A percentile compares a stretch with the other conserved stretches of the same genome.
phyloP scores from a whole-genome alignment of 148 eudicot genomes.

The Mesembryanthemum crystallinum region DNA sequence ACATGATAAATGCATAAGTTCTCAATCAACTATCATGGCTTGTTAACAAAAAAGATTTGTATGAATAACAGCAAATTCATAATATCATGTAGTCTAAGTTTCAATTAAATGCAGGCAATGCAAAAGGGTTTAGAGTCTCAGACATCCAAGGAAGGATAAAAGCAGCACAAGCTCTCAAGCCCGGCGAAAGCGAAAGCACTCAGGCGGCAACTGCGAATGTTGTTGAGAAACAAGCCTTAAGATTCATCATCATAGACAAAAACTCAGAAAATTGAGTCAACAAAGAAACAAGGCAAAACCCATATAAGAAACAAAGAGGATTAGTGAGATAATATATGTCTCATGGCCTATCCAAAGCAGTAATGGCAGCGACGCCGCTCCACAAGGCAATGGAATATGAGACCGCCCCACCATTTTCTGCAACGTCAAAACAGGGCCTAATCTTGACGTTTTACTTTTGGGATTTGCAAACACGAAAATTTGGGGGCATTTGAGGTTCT shows the following conservation, averaged over 20 bases:
- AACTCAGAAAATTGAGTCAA: background rate
- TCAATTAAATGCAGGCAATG: too few species aligned
- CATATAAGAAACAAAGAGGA: background rate
- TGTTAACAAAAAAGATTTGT: too few species aligned
- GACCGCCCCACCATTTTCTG: slow-evolving; percentile 20
- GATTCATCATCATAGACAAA: background rate
- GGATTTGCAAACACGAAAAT: slow-evolving; percentile 26
- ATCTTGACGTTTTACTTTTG: slow-evolving; percentile 34
- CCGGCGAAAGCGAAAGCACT: too few species aligned
- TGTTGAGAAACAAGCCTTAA: background rate
- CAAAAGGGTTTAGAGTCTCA: too few species aligned
- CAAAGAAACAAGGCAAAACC: too few species aligned
- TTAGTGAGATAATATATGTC: background rate
- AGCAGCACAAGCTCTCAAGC: too few species aligned
- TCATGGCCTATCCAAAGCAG: slow-evolving; percentile 35
- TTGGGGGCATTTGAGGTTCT: too few species aligned
- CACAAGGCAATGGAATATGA: slow-evolving; percentile 38
- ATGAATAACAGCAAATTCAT: too few species aligned
- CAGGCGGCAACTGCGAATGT: slow-evolving; percentile 1
- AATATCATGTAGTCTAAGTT: too few species aligned
- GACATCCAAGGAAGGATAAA: too few species aligned
- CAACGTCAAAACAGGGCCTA: slow-evolving; percentile 13
- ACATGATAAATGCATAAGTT: too few species aligned
- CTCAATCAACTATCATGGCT: too few species aligned
- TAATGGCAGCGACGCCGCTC: slow-evolving; percentile 33